Evolutionary conservation across 495 filamentous ascomycete species (phyloP), one percentile per base, ranked within the genome.

Genomic region (Neurospora africana): DNA sequence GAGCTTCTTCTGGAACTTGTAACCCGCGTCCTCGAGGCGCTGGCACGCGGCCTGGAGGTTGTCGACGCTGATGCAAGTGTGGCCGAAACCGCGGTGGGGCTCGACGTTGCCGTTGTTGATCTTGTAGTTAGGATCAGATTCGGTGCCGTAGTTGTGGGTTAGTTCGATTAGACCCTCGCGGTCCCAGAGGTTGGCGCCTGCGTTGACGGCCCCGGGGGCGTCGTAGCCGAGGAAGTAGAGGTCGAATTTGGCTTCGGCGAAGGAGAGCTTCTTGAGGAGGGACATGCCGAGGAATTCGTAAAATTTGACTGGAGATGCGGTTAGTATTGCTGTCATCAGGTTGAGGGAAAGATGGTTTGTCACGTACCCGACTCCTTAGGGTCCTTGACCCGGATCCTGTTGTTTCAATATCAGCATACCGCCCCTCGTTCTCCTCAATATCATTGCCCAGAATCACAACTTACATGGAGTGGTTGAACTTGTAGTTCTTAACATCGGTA

Each of bases 141-240:
- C 95, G 19, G 94, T 98, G 77, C 95, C 95, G 81, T 97, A 92
- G 86, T 98, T 98, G 86, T 99, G 95, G 71, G 93, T 97, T 72
- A 99, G 89, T 79, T 99, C 95, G 75, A 99, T 87, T 27, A 97
- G 84, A 39, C 92, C 95, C 76, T 97, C 90, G 70, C 95, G 92
- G 81, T 96, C 92, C 71, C 90, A 93, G 81, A 90, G 91, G 77
- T 86, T 86, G 74, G 86, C 86, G 72, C 87, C 90, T 39, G 78
- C 79, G 5, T 89, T 91, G 40, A 83, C 80, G 33, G 92, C 88
- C 27, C 82, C 53, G 5, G 91, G 85, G 4, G 83, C 83, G 81
- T 94, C 90, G 82, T 91, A 93, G 65, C 87, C 90, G 44, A 95
- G 86, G 83, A 94, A 94, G 84, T 93, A 94, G 72, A 97, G 89